These are phyloP conservation scores for Lachnellula hyalina DNA, from an alignment of 2,329 filamentous ascomycete genomes.

Conservation along the genomic window DNA sequence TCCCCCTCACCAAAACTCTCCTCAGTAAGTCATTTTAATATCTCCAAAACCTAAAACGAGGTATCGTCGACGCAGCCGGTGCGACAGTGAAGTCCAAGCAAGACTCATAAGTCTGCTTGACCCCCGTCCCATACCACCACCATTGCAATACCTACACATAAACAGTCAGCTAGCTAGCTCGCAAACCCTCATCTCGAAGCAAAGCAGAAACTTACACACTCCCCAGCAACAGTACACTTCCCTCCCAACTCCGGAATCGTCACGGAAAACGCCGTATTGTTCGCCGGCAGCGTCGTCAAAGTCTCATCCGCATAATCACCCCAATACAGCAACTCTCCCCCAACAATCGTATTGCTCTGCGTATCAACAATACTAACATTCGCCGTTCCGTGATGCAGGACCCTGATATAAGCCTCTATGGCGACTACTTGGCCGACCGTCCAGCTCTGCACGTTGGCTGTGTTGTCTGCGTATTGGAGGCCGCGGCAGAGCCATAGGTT, in stretches of 20 bases:
- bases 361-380: conserved; percentile 51
- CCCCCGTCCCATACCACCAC: conserved; percentile 45
- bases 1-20: too few species aligned
- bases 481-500: conserved; percentile 44
- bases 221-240: conserved; percentile 19
- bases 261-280: conserved; percentile 46
- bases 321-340: conserved; percentile 42
- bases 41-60: too few species aligned
- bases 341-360: conserved; percentile 42
- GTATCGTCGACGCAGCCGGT: too few species aligned
- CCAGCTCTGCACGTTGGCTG: conserved; percentile 37
- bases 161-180: conserved; percentile 25
- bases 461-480: conserved; percentile 39
- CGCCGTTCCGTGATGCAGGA: conserved; percentile 47
- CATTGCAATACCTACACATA: conserved; percentile 49
- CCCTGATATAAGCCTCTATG: conserved; percentile 37
- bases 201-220: conserved; percentile 17
- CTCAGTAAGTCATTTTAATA: too few species aligned
- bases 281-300: conserved; percentile 34
- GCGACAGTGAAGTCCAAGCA: conserved; percentile 43
- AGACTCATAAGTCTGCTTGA: conserved; percentile 49
- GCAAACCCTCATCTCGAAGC: not conserved
- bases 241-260: conserved; percentile 50
- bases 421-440: conserved; percentile 37
- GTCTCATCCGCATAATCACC: conserved; percentile 43